phyloP scores from a whole-genome alignment of 805 yeast species.

The Saturnispora diversa region DNA sequence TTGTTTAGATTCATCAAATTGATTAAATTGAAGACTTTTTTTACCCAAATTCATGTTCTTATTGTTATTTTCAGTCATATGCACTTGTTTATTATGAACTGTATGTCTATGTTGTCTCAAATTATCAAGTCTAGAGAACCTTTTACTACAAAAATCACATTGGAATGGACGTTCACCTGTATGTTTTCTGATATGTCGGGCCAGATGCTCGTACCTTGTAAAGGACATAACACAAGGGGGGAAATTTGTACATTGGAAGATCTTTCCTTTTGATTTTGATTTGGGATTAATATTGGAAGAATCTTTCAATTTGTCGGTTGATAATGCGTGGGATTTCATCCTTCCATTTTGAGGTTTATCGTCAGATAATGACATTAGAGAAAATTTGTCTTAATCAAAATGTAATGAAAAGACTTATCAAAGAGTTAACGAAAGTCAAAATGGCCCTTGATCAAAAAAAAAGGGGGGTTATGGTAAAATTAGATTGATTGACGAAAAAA shows the following conservation, averaged over 20 bases:
- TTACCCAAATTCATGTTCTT: conserved; percentile 3
- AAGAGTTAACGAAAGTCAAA: too few species aligned
- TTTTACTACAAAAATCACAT: conserved; percentile 72
- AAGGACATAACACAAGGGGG: conserved; percentile 84
- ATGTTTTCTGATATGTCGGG: conserved; percentile 86
- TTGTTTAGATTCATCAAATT: too few species aligned
- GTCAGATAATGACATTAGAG: too few species aligned
- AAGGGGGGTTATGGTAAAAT: too few species aligned
- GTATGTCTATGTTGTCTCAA: conserved; percentile 88
- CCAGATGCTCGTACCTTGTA: conserved; percentile 85
- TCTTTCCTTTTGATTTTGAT: conserved; percentile 48
- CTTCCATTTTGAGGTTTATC: too few species aligned
- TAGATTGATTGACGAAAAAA: too few species aligned
- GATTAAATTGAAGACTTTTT: too few species aligned
- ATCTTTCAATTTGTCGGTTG: conserved; percentile 1
- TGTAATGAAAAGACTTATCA: too few species aligned
- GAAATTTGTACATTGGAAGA: conserved; percentile 79
- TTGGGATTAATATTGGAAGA: conserved; percentile 14
- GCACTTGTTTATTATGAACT: conserved; percentile 55
- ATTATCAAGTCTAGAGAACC: conserved; percentile 79
- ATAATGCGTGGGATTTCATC: too few species aligned
- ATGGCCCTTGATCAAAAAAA: too few species aligned
- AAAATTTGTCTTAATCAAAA: too few species aligned
- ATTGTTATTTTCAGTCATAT: too few species aligned
- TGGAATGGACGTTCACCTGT: conserved; percentile 92